A percentile compares a stretch with the other conserved stretches of the same genome.
These are phyloP conservation scores for Lentinula guzmanii DNA, from an alignment of 768 basidiomycete species.

Conservation along the genomic window DNA sequence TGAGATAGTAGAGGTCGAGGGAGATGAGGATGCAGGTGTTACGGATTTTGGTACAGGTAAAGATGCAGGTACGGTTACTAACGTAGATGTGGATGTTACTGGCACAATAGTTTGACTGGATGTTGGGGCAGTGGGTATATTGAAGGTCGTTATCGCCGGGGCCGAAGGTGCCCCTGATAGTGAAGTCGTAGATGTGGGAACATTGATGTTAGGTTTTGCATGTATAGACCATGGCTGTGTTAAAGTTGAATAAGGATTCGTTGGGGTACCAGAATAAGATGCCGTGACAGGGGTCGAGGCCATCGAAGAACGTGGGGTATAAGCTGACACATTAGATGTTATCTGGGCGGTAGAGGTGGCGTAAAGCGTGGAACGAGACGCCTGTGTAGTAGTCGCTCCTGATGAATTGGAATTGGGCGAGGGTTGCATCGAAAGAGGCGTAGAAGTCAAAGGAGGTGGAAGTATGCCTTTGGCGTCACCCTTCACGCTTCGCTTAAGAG, in stretches of 20 bases:
- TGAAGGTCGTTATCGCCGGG: constrained; percentile 11
- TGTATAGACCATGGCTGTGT: constrained; percentile 31
- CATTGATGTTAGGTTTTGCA: constrained; percentile 13
- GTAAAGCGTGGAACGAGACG: constrained; percentile 6
- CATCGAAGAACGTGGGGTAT: not conserved
- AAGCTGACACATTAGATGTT: not conserved
- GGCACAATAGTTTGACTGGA: constrained; percentile 10
- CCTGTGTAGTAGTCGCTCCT: constrained; percentile 12
- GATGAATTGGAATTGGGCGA: constrained; percentile 16
- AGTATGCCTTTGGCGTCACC: constrained; percentile 54
- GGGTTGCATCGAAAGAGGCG: constrained; percentile 50
- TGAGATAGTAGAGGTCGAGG: constrained; percentile 16
- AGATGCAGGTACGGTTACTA: constrained; percentile 1
- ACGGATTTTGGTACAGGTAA: not conserved
- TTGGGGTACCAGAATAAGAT: constrained; percentile 28
- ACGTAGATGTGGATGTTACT: constrained; percentile 1
- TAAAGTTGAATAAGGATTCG: constrained; percentile 34
- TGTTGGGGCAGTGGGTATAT: constrained; percentile 8
- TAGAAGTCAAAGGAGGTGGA: constrained; percentile 65
- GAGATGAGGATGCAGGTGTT: constrained; percentile 3
- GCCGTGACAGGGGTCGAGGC: constrained; percentile 24
- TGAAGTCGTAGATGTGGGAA: constrained; percentile 17
- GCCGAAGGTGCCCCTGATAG: constrained; percentile 13
- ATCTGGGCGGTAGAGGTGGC: not conserved
- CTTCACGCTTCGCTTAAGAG: constrained; percentile 66